A percentile compares a stretch with the other conserved stretches of the same genome.
These are phyloP conservation scores for Craterostigma plantagineum DNA, from an alignment of 257 asterid genomes.

Conservation along the genomic window DNA sequence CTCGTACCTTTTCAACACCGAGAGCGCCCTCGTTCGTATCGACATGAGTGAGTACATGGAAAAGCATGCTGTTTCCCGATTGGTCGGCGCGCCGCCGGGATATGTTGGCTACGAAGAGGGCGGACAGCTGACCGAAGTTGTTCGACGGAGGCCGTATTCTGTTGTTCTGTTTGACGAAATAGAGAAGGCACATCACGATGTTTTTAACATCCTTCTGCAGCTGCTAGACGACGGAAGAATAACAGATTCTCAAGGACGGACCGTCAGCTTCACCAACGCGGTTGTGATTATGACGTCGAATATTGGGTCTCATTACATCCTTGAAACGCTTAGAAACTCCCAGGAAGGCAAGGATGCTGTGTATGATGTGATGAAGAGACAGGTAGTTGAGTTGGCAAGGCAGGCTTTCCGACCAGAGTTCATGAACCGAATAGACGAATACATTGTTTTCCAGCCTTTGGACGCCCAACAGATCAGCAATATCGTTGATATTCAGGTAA, in stretches of 20 bases:
- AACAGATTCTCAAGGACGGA: conserved; percentile 86
- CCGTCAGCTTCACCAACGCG: conserved; percentile 68
- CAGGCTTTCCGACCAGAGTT: conserved; percentile 81
- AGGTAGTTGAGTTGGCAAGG: conserved; percentile 76
- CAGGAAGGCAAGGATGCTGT: conserved; percentile 36
- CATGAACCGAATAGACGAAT: conserved; percentile 81
- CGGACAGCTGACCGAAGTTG: conserved; percentile 84
- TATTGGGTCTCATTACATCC: conserved; percentile 70
- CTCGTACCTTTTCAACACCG: conserved; percentile 71
- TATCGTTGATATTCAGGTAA: conserved; percentile 79
- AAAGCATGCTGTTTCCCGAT: conserved; percentile 78
- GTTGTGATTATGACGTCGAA: conserved; percentile 87
- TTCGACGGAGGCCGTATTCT: conserved; percentile 81
- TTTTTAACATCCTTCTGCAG: conserved; percentile 73
- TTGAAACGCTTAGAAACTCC: conserved; percentile 55
- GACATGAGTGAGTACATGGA: conserved; percentile 99
- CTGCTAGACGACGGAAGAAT: conserved; percentile 84
- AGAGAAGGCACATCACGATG: conserved; percentile 90
- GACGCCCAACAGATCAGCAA: conserved; percentile 44
- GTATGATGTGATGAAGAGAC: conserved; percentile 67
- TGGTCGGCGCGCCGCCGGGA: conserved; percentile 96
- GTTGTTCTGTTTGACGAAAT: conserved; percentile 81
- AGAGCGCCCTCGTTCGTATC: conserved; percentile 67
- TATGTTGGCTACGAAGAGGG: conserved; percentile 95
- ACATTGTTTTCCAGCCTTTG: conserved; percentile 84